Evolutionary conservation across 2,329 filamentous ascomycete genomes (phyloP), one percentile per base, ranked within the genome.

Genomic region (Plenodomus tracheiphilus): DNA sequence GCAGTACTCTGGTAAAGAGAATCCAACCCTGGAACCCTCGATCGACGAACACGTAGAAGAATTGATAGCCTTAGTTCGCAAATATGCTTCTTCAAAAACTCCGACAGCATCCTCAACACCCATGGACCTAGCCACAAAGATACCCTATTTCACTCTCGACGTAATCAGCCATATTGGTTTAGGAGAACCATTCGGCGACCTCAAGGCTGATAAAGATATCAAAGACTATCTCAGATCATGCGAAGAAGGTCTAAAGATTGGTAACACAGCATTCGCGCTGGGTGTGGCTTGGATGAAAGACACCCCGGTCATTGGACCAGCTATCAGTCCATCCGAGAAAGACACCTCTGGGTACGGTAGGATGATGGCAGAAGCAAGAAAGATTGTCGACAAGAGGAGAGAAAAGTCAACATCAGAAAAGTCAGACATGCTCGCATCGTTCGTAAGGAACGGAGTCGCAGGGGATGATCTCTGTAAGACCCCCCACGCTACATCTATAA

Each of bases 1-100:
- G 9, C 25, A 72, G 79, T 85, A 84, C 57, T 78, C 81, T 2
- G 81, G 81, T 2, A 76, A 79, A 45, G 81, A 83, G 41, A 83
- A 83, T 30, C 69, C 74, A 1, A 70, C 72, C 1, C 64, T 84
- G 2, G 81, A 84, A 50, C 56, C 62, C 0, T 73, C 77, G 4
- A 75, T 85, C 20, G 77, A 85, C 49, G 52, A 67, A 5, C 74
- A 77, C 10, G 63, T 84, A 7, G 53, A 68, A 25, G 74, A 79
- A 10, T 62, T 82, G 1, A 54, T 84, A 22, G 58, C 72, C 6
- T 70, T 83, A 8, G 76, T 84, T 32, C 72, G 76, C 47, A 79
- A 78, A 55, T 84, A 79, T 53, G 59, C 65, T 18, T 37, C 57
- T 8, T 34, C 64, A 4, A 36, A 52, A 15, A 21, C 53, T 8